Evolutionary conservation across 1,284 basidiomycete species (phyloP).

Genomic region (Heterobasidion annosum): DNA sequence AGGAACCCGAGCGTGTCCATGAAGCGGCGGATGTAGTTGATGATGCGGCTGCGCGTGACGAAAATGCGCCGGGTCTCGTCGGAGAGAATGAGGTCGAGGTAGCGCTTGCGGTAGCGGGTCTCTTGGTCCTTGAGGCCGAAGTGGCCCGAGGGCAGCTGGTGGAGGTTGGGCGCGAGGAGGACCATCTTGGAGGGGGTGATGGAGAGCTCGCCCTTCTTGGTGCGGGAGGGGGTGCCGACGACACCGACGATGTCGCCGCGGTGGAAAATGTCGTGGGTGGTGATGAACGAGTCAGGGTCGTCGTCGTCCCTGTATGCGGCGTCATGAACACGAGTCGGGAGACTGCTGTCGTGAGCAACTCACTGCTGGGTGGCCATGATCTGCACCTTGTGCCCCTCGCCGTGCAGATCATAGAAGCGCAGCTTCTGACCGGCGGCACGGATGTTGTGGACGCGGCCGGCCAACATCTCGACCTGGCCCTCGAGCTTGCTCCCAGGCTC

Average conservation of each 20-base stretch:
- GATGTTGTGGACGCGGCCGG: slow-evolving; percentile 90
- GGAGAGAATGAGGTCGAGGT: slow-evolving; percentile 97
- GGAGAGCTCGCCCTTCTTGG: slow-evolving; percentile 94
- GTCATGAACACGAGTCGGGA: not conserved
- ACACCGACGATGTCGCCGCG: slow-evolving; percentile 97
- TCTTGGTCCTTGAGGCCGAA: slow-evolving; percentile 95
- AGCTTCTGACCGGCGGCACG: slow-evolving; percentile 81
- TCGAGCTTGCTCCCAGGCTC: slow-evolving; percentile 52
- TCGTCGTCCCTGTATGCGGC: slow-evolving; percentile 49
- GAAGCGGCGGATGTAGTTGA: slow-evolving; percentile 90
- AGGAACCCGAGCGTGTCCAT: slow-evolving; percentile 92
- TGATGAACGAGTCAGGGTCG: slow-evolving; percentile 63
- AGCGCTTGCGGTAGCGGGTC: slow-evolving; percentile 96
- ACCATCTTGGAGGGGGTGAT: slow-evolving; percentile 78
- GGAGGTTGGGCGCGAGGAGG: slow-evolving; percentile 92
- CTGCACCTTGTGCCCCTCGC: slow-evolving; percentile 91
- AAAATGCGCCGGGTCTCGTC: slow-evolving; percentile 88
- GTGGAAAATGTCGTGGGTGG: slow-evolving; percentile 81
- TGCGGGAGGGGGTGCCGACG: slow-evolving; percentile 82
- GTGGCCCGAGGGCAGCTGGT: slow-evolving; percentile 88
- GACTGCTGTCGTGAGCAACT: slow-evolving; percentile 19
- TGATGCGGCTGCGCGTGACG: slow-evolving; percentile 79
- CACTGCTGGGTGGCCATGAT: slow-evolving; percentile 91
- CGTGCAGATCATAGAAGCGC: slow-evolving; percentile 91
- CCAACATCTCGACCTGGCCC: slow-evolving; percentile 49